These are phyloP conservation scores for Mayamaea pseudoterrestris DNA, from an alignment of 108 stramenopile genomes.

Conservation along the genomic window DNA sequence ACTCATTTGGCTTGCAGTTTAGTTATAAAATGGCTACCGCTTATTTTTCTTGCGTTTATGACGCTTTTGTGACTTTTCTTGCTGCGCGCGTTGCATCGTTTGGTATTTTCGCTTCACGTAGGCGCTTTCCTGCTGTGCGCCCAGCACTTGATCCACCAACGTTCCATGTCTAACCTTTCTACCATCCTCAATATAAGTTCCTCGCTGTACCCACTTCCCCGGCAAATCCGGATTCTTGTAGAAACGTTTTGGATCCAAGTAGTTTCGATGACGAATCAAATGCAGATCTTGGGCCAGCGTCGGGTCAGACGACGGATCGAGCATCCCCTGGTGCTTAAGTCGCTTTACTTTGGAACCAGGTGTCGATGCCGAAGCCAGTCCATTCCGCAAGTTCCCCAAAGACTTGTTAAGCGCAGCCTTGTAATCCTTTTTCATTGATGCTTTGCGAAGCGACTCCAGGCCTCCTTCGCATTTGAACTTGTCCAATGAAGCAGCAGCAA, in stretches of 20 bases:
- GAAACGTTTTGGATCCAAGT: conserved; percentile 92
- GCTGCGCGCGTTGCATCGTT: conserved; percentile 50
- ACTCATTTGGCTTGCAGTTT: too few relatives aligned
- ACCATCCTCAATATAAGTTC: conserved; percentile 86
- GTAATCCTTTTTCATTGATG: conserved; percentile 32
- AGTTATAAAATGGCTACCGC: too few relatives aligned
- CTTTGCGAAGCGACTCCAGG: conserved; percentile 26
- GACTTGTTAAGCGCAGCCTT: conserved; percentile 28
- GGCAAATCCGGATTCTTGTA: conserved; percentile 82
- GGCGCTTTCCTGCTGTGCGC: conserved; percentile 31
- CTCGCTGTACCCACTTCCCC: conserved; percentile 28
- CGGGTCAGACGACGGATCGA: too few relatives aligned
- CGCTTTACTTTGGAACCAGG: conserved; percentile 36
- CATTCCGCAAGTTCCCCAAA: conserved; percentile 41
- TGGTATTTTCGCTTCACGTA: conserved; percentile 58
- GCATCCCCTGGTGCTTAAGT: too few relatives aligned
- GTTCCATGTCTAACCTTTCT: conserved; percentile 75
- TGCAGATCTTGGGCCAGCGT: too few relatives aligned
- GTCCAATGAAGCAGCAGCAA: conserved; percentile 35
- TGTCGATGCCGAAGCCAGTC: conserved; percentile 43
- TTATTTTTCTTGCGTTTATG: too few relatives aligned
- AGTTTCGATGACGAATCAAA: conserved; percentile 79
- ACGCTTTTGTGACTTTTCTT: neutral
- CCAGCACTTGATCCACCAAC: conserved; percentile 85
- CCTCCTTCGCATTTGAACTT: conserved; percentile 12